These are phyloP conservation scores for Aureobasidium leucospermi DNA, from an alignment of 2,329 filamentous ascomycete genomes.

Conservation along the genomic window DNA sequence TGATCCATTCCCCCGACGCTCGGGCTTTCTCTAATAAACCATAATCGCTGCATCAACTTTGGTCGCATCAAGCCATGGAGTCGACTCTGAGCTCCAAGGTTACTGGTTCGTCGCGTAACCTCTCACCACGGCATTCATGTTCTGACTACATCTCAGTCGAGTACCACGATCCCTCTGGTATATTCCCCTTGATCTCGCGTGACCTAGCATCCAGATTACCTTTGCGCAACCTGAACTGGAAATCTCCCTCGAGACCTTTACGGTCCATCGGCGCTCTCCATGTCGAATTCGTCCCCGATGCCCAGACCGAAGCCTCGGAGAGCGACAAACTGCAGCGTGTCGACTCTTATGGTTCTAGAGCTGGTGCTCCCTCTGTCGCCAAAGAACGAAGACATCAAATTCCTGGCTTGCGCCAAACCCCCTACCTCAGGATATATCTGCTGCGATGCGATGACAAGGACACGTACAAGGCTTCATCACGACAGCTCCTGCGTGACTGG, in stretches of 20 bases:
- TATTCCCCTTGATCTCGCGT: conserved; percentile 75
- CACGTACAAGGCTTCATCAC: conserved; percentile 72
- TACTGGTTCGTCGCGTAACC: conserved; percentile 32
- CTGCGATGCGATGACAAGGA: conserved; percentile 95
- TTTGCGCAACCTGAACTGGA: conserved; percentile 90
- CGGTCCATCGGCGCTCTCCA: conserved; percentile 91
- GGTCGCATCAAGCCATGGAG: conserved; percentile 25
- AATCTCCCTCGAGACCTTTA: conserved; percentile 82
- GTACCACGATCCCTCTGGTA: conserved; percentile 86
- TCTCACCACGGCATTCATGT: background rate
- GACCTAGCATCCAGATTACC: conserved; percentile 74
- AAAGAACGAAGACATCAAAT: conserved; percentile 82
- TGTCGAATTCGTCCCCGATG: conserved; percentile 67
- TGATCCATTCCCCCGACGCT: background rate
- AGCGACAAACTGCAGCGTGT: conserved; percentile 11
- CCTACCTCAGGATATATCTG: conserved; percentile 85
- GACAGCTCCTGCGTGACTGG: conserved; percentile 82
- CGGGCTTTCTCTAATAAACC: background rate
- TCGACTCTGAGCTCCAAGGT: conserved; percentile 41
- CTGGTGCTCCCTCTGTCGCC: background rate
- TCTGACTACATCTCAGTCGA: conserved; percentile 58
- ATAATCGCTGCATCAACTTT: background rate
- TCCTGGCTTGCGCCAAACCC: conserved; percentile 82
- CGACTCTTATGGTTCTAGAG: conserved; percentile 8
- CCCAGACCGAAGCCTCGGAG: conserved; percentile 17